Percentiles rank a stretch among this genome's conserved stretches.
Conservation (phyloP, 192 early-diverging fungal species). For the Chytriomyces sp. region DNA sequence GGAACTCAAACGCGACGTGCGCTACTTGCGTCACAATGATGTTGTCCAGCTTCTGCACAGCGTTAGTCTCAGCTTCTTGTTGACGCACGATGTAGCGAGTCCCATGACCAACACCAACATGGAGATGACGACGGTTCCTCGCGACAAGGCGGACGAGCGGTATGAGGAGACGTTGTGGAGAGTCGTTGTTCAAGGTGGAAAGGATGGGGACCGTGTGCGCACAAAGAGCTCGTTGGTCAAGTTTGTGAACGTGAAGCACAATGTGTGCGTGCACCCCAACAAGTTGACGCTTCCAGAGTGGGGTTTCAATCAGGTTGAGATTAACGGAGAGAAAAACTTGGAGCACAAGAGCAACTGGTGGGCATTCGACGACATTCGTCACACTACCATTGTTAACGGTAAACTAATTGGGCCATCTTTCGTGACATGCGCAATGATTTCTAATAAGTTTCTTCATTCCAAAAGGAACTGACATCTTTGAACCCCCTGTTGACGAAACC, state of each 20-base stretch:
- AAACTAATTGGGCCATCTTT: constrained; percentile 32
- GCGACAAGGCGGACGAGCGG: constrained; percentile 47
- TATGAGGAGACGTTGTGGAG: constrained; percentile 65
- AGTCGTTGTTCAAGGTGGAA: constrained; percentile 46
- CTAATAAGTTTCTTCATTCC: constrained; percentile 1
- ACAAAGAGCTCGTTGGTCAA: constrained; percentile 57
- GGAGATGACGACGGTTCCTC: constrained; percentile 72
- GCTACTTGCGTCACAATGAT: constrained; percentile 64
- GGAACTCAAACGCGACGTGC: constrained; percentile 43
- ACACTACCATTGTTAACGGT: constrained; percentile 66
- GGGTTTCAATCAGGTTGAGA: constrained; percentile 86
- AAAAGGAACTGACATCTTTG: constrained; percentile 48
- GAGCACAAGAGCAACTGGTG: constrained; percentile 76
- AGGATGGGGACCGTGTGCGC: constrained; percentile 37
- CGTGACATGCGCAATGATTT: too few species aligned
- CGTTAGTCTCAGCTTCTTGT: constrained; percentile 58
- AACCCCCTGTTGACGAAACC: constrained; percentile 5
- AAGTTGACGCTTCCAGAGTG: constrained; percentile 77
- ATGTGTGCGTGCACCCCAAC: constrained; percentile 81
- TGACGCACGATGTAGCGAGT: constrained; percentile 82
- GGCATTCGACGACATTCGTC: constrained; percentile 75
- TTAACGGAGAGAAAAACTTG: constrained; percentile 91
- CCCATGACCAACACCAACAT: constrained; percentile 78
- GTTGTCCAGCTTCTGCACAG: constrained; percentile 68
- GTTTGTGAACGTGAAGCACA: constrained; percentile 77